Evolutionary conservation across 2,329 filamentous ascomycete genomes (phyloP).

Genomic region (Emmonsia crescens): DNA sequence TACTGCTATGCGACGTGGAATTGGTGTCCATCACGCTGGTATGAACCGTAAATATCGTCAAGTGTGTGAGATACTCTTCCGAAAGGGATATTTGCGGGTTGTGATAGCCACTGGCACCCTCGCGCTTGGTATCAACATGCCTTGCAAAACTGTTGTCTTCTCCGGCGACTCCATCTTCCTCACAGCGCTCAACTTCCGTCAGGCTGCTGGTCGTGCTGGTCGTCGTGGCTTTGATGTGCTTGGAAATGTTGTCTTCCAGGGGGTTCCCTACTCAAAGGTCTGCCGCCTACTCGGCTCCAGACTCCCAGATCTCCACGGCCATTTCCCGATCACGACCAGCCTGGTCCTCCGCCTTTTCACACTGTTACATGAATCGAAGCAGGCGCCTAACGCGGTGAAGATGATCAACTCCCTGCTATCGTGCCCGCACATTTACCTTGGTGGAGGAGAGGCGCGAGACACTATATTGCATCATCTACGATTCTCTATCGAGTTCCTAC

Average conservation of each 20-base stretch:
- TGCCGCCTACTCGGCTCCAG: slow-evolving; percentile 61
- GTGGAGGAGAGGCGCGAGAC: slow-evolving; percentile 55
- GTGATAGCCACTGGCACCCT: slow-evolving; percentile 68
- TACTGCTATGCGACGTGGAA: slow-evolving; percentile 52
- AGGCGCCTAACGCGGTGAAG: slow-evolving; percentile 50
- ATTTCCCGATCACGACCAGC: slow-evolving; percentile 67
- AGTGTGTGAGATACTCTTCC: slow-evolving; percentile 58
- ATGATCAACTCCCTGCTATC: slow-evolving; percentile 58
- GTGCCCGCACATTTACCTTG: slow-evolving; percentile 59
- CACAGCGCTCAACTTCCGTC: slow-evolving; percentile 64
- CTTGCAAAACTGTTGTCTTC: slow-evolving; percentile 72
- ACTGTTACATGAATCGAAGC: slow-evolving; percentile 54
- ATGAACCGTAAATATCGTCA: slow-evolving; percentile 70
- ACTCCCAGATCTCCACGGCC: slow-evolving; percentile 62
- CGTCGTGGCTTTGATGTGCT: slow-evolving; percentile 70
- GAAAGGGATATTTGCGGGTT: slow-evolving; percentile 58
- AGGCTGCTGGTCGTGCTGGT: slow-evolving; percentile 66
- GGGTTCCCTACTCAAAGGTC: slow-evolving; percentile 49
- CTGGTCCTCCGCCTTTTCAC: slow-evolving; percentile 59
- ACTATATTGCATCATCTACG: slow-evolving; percentile 65
- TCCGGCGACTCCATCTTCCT: slow-evolving; percentile 61
- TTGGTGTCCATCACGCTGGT: slow-evolving; percentile 69
- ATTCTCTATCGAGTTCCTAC: slow-evolving; percentile 71
- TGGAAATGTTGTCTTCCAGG: slow-evolving; percentile 70
- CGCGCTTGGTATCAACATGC: slow-evolving; percentile 72